Base-by-base conservation (phyloP, 805 yeast species). In the Saccharomycopsis schoenii region DNA sequence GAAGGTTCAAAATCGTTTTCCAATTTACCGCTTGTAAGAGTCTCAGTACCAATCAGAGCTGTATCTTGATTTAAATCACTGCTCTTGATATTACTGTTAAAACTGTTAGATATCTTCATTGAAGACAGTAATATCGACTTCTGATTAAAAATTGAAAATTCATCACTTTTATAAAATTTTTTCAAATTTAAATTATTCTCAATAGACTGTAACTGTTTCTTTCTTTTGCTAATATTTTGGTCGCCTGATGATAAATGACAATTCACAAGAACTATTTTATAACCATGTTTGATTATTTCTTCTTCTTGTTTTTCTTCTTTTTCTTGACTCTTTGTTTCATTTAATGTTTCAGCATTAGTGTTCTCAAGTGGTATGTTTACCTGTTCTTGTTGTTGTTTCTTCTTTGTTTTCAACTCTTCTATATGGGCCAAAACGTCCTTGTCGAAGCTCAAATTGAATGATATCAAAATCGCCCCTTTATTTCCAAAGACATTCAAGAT, bases 161-260 rank as follows among this genome's bases (percentile, higher is more conserved):
- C 25, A 8, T 61, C 62, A 40, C 60, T 50, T 19, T 57, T 55
- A 34, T 58, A 62, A 58, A 50, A 64, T 4, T 62, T 55, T 19
- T 71, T 72, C n/a, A 73, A 55, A 43, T 61, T 60, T 62, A 72
- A 60, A 37, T 71, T 70, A 15, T 66, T 67, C 55, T 66, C 69
- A 37, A 79, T 74, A 40, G 77, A 80, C 19, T 70, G 68, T 21
- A 80, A 66, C 62, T 80, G 83, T 74, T 78, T 76, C 34, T 78
- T 69, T 58, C 83, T 66, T 55, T 80, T 70, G 1, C 72, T 67
- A 5, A 76, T 61, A 25, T 73, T 66, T 34, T 73, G 71, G 41
- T 76, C 78, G 25, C 88, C 85, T 17, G 83, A 80, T 1, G 80
- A 78, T 56, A 83, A 72, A 68, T 83, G 88, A 66, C 83, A 75